These are phyloP conservation scores for Amylocystis lapponica DNA, from an alignment of 768 basidiomycete genomes.

Conservation along the genomic window DNA sequence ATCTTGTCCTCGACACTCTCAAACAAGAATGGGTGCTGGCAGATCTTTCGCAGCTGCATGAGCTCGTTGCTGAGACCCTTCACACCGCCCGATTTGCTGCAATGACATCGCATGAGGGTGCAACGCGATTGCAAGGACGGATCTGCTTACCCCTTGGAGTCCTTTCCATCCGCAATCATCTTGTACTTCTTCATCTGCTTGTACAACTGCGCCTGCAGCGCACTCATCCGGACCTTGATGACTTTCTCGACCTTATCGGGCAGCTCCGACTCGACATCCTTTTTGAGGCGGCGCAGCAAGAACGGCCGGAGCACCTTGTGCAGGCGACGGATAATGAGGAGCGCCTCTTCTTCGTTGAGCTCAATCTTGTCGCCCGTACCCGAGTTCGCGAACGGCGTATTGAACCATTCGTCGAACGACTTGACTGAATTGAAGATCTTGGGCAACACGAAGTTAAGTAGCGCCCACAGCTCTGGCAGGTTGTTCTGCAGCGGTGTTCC, in stretches of 20 bases:
- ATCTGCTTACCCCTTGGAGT: slow-evolving; percentile 60
- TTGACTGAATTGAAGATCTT: slow-evolving; percentile 99
- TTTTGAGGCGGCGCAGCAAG: slow-evolving; percentile 87
- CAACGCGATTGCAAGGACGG: not conserved
- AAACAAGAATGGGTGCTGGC: slow-evolving; percentile 96
- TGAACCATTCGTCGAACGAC: slow-evolving; percentile 99
- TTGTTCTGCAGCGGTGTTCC: slow-evolving; percentile 98
- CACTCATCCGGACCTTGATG: slow-evolving; percentile 93
- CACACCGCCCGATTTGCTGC: slow-evolving; percentile 49
- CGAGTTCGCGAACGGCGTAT: slow-evolving; percentile 98
- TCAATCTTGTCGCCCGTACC: slow-evolving; percentile 97
- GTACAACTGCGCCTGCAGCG: slow-evolving; percentile 86
- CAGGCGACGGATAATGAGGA: slow-evolving; percentile 92
- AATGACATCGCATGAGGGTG: not conserved
- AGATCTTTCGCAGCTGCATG: slow-evolving; percentile 97
- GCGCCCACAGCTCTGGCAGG: slow-evolving; percentile 90
- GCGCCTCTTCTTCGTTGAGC: slow-evolving; percentile 98
- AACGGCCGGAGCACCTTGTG: slow-evolving; percentile 96
- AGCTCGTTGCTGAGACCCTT: slow-evolving; percentile 92
- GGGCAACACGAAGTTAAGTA: slow-evolving; percentile 91
- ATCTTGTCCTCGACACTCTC: slow-evolving; percentile 93
- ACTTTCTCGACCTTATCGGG: slow-evolving; percentile 98
- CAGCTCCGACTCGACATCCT: slow-evolving; percentile 92
- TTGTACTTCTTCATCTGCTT: slow-evolving; percentile 98
- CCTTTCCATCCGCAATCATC: slow-evolving; percentile 85